These are phyloP conservation scores for Hirsutella rhossiliensis DNA, from an alignment of 2,329 filamentous ascomycete species.

Conservation along the genomic window DNA sequence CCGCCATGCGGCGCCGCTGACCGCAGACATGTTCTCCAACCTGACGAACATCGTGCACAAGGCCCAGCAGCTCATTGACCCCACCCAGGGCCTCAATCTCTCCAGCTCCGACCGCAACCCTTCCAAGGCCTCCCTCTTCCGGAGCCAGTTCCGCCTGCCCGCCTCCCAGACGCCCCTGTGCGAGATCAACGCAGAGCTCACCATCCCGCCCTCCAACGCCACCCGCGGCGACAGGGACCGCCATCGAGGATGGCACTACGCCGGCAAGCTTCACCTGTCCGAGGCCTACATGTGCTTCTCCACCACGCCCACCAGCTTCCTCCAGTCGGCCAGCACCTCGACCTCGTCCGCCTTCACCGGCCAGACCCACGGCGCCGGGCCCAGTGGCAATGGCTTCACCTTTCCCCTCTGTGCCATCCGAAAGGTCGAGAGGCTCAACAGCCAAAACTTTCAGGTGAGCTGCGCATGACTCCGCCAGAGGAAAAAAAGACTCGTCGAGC, in stretches of 20 bases:
- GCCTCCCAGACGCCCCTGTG: slow-evolving; percentile 85
- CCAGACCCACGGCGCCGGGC: slow-evolving; percentile 84
- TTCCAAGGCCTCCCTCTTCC: slow-evolving; percentile 86
- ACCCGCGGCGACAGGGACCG: slow-evolving; percentile 60
- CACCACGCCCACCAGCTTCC: slow-evolving; percentile 80
- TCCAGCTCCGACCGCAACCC: slow-evolving; percentile 68
- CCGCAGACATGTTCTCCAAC: slow-evolving; percentile 42
- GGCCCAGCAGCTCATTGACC: slow-evolving; percentile 90
- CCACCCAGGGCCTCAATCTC: slow-evolving; percentile 63
- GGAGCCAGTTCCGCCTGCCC: slow-evolving; percentile 91
- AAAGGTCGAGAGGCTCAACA: slow-evolving; percentile 84
- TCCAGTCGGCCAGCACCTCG: slow-evolving; percentile 64
- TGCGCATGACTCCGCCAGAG: neutral
- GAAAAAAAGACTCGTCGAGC: neutral
- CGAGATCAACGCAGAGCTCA: slow-evolving; percentile 93
- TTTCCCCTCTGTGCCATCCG: slow-evolving; percentile 86
- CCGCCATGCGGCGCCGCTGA: slow-evolving; percentile 29
- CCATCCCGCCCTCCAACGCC: slow-evolving; percentile 62
- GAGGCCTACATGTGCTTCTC: slow-evolving; percentile 96
- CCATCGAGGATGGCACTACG: slow-evolving; percentile 74
- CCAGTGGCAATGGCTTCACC: slow-evolving; percentile 90
- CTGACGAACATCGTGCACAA: slow-evolving; percentile 79
- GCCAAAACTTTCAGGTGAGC: slow-evolving; percentile 64
- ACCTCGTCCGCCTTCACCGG: slow-evolving; percentile 80
- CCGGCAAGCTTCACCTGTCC: slow-evolving; percentile 84